A percentile compares a stretch with the other conserved stretches of the same genome.
Evolutionary conservation across 352 stramenopile species (phyloP).

Genomic region (Blastocystis sp.): DNA sequence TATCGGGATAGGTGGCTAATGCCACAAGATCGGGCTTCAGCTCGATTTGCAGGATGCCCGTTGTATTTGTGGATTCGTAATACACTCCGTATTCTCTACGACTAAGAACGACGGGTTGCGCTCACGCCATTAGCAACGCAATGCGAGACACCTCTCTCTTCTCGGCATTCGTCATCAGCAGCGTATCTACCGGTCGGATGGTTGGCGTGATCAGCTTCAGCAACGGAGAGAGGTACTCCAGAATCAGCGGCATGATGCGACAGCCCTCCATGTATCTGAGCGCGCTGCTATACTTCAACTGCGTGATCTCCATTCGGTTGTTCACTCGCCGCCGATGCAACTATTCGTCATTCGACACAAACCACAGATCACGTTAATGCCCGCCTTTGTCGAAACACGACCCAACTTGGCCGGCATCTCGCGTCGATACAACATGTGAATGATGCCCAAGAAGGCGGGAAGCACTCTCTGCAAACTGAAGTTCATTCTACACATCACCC

Average conservation of each 20-base stretch:
- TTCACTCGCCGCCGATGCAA: background rate
- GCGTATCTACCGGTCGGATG: constrained; percentile 47
- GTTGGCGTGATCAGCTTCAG: constrained; percentile 26
- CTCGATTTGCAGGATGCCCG: background rate
- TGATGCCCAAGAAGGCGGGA: constrained; percentile 44
- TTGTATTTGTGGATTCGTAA: constrained; percentile 17
- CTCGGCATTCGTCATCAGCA: constrained; percentile 39
- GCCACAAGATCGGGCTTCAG: constrained; percentile 30
- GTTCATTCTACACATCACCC: constrained; percentile 11
- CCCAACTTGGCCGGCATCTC: background rate
- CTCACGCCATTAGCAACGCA: constrained; percentile 37
- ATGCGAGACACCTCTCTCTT: constrained; percentile 26
- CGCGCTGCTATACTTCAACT: background rate
- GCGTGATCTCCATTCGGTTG: background rate
- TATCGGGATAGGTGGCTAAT: constrained; percentile 45
- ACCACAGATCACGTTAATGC: background rate
- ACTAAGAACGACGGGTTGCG: background rate
- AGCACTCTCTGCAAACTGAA: constrained; percentile 22
- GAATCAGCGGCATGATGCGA: constrained; percentile 6
- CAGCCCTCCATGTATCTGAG: background rate
- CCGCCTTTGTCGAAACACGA: background rate
- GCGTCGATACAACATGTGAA: constrained; percentile 48
- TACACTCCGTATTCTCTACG: constrained; percentile 33
- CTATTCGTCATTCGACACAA: background rate
- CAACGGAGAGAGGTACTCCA: constrained; percentile 20